Evolutionary conservation across 495 filamentous ascomycete species (phyloP).

Genomic region (Xanthoparmelia taractica): DNA sequence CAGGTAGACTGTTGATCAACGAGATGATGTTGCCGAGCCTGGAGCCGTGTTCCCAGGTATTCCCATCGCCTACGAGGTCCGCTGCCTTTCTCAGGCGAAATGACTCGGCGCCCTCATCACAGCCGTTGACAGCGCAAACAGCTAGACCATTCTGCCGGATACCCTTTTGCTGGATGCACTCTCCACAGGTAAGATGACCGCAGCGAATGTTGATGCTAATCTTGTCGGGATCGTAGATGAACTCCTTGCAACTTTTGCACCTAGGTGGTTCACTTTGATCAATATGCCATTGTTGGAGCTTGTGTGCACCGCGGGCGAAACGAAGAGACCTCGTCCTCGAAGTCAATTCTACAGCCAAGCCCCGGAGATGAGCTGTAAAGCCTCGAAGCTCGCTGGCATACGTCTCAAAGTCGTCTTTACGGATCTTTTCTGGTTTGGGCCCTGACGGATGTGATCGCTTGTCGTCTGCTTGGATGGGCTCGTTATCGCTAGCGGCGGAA

Average conservation of each 20-base stretch:
- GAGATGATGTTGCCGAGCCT: conserved; percentile 44
- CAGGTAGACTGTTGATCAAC: conserved; percentile 37
- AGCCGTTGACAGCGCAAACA: background rate
- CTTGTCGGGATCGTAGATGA: background rate
- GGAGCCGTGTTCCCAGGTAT: conserved; percentile 26
- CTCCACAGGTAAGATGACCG: conserved; percentile 44
- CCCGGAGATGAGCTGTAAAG: background rate
- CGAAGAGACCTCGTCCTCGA: background rate
- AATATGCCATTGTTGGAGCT: background rate
- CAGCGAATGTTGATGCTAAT: conserved; percentile 41
- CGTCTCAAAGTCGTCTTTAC: background rate
- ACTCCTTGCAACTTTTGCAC: background rate
- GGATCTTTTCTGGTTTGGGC: background rate
- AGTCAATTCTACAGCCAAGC: background rate
- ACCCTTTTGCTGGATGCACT: conserved; percentile 27
- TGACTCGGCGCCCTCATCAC: background rate
- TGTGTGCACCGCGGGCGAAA: background rate
- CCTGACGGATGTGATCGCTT: background rate
- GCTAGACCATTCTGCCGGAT: too few relatives aligned
- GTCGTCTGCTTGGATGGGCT: background rate
- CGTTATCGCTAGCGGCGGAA: background rate
- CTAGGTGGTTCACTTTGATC: background rate
- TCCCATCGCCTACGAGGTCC: background rate
- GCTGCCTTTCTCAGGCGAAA: background rate
- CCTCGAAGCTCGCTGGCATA: background rate